Percentiles rank a stretch among this genome's conserved stretches.
These are phyloP conservation scores for Dimocarpus longan DNA, from an alignment of 345 rosid genomes.

Conservation along the genomic window DNA sequence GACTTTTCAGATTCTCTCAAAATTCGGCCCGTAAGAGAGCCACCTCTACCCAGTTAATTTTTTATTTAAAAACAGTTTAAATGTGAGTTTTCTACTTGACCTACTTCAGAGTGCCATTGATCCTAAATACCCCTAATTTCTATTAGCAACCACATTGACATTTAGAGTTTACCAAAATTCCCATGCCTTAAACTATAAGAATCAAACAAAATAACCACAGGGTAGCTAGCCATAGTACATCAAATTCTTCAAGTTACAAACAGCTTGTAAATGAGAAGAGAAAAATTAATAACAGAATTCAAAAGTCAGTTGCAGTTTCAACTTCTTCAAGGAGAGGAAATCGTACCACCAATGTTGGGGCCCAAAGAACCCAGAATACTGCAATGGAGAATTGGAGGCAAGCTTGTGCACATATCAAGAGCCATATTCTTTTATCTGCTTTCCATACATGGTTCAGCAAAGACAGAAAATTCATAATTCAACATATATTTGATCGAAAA, in stretches of 20 bases:
- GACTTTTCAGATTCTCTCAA: not conserved
- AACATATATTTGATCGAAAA: not conserved
- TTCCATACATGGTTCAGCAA: conserved; percentile 11
- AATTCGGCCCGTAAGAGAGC: not conserved
- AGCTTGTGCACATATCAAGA: conserved; percentile 76
- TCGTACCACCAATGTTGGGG: conserved; percentile 89
- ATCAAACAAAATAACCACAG: not conserved
- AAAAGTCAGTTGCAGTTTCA: conserved; percentile 14
- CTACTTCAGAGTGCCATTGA: not conserved
- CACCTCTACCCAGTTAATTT: not conserved
- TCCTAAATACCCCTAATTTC: not conserved
- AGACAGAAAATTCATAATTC: not conserved
- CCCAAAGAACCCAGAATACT: conserved; percentile 93
- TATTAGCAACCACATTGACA: not conserved
- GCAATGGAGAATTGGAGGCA: conserved; percentile 81
- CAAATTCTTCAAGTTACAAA: conserved; percentile 2
- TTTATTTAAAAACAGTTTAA: no score
- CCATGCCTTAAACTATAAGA: not conserved
- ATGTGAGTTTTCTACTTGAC: not conserved
- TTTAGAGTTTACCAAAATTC: conserved; percentile 8
- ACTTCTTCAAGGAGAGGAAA: conserved; percentile 14
- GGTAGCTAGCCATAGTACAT: conserved; percentile 7
- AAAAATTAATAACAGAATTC: conserved; percentile 11
- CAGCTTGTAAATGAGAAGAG: not conserved
- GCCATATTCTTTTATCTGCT: conserved; percentile 84